phyloP scores from a whole-genome alignment of 257 asterid species.

The Jaltomata sinuosa region DNA sequence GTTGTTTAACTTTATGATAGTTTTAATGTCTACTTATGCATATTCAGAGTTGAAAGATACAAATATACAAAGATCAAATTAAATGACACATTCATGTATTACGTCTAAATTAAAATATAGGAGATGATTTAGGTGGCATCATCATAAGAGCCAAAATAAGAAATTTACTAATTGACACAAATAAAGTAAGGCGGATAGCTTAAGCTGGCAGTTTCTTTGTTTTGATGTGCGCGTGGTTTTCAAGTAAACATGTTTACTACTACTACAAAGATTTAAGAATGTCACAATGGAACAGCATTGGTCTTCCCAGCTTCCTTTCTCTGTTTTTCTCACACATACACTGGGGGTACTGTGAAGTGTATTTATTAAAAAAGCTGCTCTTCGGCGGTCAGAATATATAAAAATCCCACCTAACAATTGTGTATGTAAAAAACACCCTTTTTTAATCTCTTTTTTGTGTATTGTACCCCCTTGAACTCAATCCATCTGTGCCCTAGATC shows the following conservation, averaged over 20 bases:
- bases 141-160: neutral
- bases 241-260: neutral
- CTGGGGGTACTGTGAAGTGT: neutral
- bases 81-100: too few relatives aligned
- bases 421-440: neutral
- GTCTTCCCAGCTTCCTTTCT: constrained; percentile 10
- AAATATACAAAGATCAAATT: too few relatives aligned
- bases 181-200: neutral
- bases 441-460: neutral
- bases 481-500: constrained; percentile 65
- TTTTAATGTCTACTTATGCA: too few relatives aligned
- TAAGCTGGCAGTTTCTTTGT: neutral
- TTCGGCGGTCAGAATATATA: constrained; percentile 10
- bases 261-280: constrained; percentile 16
- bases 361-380: constrained; percentile 5
- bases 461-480: neutral
- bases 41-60: too few relatives aligned
- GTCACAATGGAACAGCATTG: constrained; percentile 33
- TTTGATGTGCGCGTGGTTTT: constrained; percentile 28
- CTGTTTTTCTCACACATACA: constrained; percentile 11
- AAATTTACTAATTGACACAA: neutral
- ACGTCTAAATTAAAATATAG: too few relatives aligned
- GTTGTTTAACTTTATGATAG: too few relatives aligned
- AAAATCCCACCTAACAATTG: constrained; percentile 1
- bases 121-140: neutral